Base-by-base conservation (phyloP, 495 filamentous ascomycete species). In the Xylaria longipes region DNA sequence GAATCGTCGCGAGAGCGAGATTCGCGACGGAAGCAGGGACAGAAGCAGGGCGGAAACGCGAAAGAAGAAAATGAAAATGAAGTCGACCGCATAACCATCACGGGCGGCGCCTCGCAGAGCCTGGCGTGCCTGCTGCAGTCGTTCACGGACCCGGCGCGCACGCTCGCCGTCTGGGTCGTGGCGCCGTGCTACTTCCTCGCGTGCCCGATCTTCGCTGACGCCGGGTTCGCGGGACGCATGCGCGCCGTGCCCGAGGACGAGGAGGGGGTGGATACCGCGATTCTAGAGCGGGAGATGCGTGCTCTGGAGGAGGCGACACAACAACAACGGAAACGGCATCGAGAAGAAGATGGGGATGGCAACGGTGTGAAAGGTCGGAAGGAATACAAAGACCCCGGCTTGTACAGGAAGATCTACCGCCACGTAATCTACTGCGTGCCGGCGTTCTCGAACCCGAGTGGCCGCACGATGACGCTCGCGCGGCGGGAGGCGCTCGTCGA, bases 351-450 rank as follows among this genome's bases (percentile, higher is more conserved):
- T 20, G 46, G n/a, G 22, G 12, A n/a, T 41, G n/a, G n/a, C n/a
- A n/a, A n/a, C n/a, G n/a, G n/a, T n/a, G n/a, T n/a, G n/a, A n/a
- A n/a, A n/a, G n/a, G 63, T 41, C 37, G 64, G n/a, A 68, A 9
- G 29, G 46, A 35, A 25, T 79, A 77, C 69, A 86, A 86, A 71
- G 31, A 62, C 25, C 72, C 71, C 17, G 72, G 66, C 20, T 80
- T 81, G 17, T 84, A 84, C 73, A 78, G 81, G 63, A 94, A 92
- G 75, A 87, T 91, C 70, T 97, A 97, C 80, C 88, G 88, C 39
- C 93, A 96, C 76, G 76, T 97, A 72, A 90, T 98, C 74, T 98
- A 98, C 76, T 88, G 87, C 25, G 92, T 94, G 5, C 92, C 94
- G 0, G 94, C 92, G 0, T 94, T 92, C 77, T 87, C 90, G 43